These are phyloP conservation scores for Cystobasidium onofrii DNA, from an alignment of 768 basidiomycete genomes.

Conservation along the genomic window DNA sequence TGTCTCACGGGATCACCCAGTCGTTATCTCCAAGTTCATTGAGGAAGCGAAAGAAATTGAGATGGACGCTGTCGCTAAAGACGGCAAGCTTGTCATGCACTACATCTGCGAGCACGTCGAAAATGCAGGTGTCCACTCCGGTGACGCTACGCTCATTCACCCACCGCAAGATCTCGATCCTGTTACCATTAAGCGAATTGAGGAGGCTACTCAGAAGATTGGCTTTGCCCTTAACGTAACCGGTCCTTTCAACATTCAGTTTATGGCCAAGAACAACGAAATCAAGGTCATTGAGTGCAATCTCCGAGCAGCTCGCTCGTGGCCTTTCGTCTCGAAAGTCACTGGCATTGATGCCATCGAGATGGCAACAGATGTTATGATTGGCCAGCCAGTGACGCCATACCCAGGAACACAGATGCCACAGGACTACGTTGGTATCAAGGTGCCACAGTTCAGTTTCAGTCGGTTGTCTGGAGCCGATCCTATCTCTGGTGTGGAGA, in stretches of 20 bases:
- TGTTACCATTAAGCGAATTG: conserved; percentile 88
- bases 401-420: conserved; percentile 86
- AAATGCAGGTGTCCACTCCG: conserved; percentile 97
- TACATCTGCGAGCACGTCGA: conserved; percentile 99
- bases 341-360: conserved; percentile 97
- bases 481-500: conserved; percentile 94
- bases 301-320: conserved; percentile 89
- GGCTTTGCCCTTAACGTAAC: conserved; percentile 96
- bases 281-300: conserved; percentile 99
- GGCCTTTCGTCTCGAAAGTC: conserved; percentile 98
- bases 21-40: conserved; percentile 98
- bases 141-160: conserved; percentile 94
- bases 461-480: conserved; percentile 92
- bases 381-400: conserved; percentile 74
- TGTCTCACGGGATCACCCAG: conserved; percentile 90
- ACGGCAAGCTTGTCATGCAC: conserved; percentile 98
- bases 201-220: conserved; percentile 94
- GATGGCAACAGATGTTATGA: conserved; percentile 98
- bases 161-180: conserved; percentile 98
- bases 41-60: conserved; percentile 99
- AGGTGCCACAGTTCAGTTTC: conserved; percentile 99
- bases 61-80: conserved; percentile 97
- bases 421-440: conserved; percentile 90
- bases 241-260: conserved; percentile 98
- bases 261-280: conserved; percentile 99